Conservation (phyloP, 257 asterid species). For the Paraleonurus japonicus region DNA sequence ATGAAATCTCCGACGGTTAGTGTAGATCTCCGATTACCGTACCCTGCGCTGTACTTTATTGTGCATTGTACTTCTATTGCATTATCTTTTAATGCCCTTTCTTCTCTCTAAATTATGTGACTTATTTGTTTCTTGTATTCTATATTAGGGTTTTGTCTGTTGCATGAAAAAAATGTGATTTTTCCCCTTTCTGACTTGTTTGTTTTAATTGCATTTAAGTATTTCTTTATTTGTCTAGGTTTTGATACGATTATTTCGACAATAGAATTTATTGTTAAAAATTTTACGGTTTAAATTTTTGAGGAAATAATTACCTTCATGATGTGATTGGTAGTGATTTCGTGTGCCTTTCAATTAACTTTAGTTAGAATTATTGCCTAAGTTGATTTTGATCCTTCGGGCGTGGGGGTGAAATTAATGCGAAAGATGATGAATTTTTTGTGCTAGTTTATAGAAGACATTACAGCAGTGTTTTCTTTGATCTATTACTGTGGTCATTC, state of each 20-base stretch:
- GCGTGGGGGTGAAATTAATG: conserved; percentile 16
- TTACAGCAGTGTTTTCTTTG: background rate
- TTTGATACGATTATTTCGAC: background rate
- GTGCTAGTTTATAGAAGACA: background rate
- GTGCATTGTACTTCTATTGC: conserved; percentile 5
- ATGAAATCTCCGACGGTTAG: conserved; percentile 66
- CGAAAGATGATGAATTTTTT: background rate
- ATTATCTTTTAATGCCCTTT: background rate
- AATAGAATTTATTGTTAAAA: background rate
- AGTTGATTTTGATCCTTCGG: background rate
- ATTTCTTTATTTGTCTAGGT: conserved; percentile 3
- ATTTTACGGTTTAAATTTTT: background rate
- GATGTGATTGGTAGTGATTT: background rate
- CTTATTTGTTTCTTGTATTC: background rate
- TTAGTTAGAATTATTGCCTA: background rate
- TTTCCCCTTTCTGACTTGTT: conserved; percentile 16
- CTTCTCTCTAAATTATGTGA: background rate
- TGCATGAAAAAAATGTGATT: conserved; percentile 13
- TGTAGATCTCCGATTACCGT: conserved; percentile 28
- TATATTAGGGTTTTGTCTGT: background rate
- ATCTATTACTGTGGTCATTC: conserved; percentile 14
- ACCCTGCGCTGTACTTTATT: conserved; percentile 20
- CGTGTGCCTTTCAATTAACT: background rate
- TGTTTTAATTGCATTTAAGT: conserved; percentile 9
- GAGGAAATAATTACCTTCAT: background rate